Conservation (phyloP, 345 rosid genomes). For the Melaleuca quinquenervia region DNA sequence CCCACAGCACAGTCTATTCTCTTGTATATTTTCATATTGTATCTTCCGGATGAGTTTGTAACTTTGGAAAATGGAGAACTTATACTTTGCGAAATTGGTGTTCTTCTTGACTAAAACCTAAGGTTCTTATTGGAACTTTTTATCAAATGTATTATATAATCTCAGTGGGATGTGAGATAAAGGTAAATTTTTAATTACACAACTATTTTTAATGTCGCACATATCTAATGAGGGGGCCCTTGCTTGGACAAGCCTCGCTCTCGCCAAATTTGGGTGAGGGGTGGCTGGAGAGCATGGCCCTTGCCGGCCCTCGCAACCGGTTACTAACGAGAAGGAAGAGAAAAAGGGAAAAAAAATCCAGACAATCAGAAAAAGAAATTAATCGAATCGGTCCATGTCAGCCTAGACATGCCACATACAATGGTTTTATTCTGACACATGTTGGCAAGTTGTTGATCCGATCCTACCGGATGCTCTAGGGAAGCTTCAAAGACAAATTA, state of each 20-base stretch:
- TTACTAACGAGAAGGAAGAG: rapidly evolving
- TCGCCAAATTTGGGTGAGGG: neutral
- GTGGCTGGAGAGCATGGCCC: neutral
- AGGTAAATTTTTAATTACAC: neutral
- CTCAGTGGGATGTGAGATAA: neutral
- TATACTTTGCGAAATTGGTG: neutral
- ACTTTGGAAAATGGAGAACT: neutral
- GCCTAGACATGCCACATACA: rapidly evolving
- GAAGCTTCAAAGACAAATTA: neutral
- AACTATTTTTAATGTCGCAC: neutral
- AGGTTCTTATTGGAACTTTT: neutral
- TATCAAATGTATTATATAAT: neutral
- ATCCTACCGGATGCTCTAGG: neutral
- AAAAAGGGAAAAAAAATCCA: neutral
- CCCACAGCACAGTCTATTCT: neutral
- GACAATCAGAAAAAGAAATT: neutral
- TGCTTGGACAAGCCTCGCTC: neutral
- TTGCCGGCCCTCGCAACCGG: neutral
- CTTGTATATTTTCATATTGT: neutral
- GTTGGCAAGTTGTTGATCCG: neutral
- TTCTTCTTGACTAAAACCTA: neutral
- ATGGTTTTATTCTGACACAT: too few relatives aligned
- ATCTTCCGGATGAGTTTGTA: neutral
- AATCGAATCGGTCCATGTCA: neutral
- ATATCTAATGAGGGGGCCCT: neutral